Evolutionary conservation across 2,329 filamentous ascomycete species (phyloP).

Genomic region (Trichoderma sp.): DNA sequence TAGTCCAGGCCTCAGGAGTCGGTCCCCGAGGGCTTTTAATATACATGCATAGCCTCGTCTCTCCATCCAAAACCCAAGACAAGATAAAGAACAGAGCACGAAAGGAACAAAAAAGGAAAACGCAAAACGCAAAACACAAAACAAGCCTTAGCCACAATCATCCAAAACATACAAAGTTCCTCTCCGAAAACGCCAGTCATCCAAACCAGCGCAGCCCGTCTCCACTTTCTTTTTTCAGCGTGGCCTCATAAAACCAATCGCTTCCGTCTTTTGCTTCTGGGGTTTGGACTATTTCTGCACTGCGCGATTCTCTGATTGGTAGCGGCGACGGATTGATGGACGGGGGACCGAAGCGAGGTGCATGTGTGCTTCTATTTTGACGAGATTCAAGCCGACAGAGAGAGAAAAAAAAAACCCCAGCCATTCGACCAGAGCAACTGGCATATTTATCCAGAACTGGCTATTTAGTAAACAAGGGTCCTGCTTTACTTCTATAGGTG

Average conservation of each 20-base stretch:
- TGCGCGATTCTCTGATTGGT: background rate
- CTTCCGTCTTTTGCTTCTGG: background rate
- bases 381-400: background rate
- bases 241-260: background rate
- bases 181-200: slow-evolving; percentile 1
- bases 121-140: background rate
- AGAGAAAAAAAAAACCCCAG: background rate
- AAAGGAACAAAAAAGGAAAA: background rate
- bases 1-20: background rate
- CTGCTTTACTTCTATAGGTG: background rate
- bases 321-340: background rate
- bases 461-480: background rate
- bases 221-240: background rate
- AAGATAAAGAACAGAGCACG: background rate
- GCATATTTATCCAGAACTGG: background rate
- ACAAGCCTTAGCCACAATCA: background rate
- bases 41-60: background rate
- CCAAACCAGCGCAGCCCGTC: background rate
- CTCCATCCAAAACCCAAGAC: background rate
- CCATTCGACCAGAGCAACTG: background rate
- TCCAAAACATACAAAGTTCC: background rate
- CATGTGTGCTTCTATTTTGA: background rate
- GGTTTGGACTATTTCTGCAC: background rate
- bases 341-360: background rate
- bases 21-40: background rate